Evolutionary conservation across 2,329 filamentous ascomycete species (phyloP), one percentile per base, ranked within the genome.

Genomic region (Thelonectria olida): DNA sequence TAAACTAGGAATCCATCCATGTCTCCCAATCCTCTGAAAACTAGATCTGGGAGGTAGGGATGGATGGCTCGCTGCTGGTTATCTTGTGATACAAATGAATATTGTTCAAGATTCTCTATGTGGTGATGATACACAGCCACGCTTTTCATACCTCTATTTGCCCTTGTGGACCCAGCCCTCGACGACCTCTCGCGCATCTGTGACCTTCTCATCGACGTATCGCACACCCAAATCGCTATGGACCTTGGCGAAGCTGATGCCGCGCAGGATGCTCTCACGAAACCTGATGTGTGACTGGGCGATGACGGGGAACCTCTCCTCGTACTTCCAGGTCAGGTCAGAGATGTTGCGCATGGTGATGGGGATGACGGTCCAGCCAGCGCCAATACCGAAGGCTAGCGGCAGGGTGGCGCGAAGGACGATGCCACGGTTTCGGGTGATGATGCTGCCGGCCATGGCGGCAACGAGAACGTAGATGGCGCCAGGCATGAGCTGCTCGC

Each of bases 131-230:
- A 79, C 77, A 78, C 77, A 78, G 23, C 58, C 34, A 68, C 62
- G 62, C 70, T 67, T 72, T 73, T 72, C 60, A 53, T 64, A 39
- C 56, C 47, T 60, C 63, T 86, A 94, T 85, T 91, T 92, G 58
- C 93, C 94, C 85, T 96, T 94, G 83, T 88, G 92, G 55, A 98
- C 92, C 93, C 94, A 96, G 63, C 88, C 88, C 83, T 97, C 93
- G 60, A 97, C 81, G 50, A 85, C 85, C 79, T 94, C 90, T 71
- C 93, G 86, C 59, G 88, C 90, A 55, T 90, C 86, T 62, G 85
- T 86, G 54, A 97, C 90, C 82, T 92, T 94, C 64, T 92, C 90
- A 75, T 96, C 90, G 63, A 96, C 87, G 81, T 90, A 91, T 67
- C 83, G 84, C 64, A 88, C 85, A 49, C 88, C 88, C 76, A 93